phyloP scores from a whole-genome alignment of 495 filamentous ascomycete genomes.

The Aspergillus avenaceus region DNA sequence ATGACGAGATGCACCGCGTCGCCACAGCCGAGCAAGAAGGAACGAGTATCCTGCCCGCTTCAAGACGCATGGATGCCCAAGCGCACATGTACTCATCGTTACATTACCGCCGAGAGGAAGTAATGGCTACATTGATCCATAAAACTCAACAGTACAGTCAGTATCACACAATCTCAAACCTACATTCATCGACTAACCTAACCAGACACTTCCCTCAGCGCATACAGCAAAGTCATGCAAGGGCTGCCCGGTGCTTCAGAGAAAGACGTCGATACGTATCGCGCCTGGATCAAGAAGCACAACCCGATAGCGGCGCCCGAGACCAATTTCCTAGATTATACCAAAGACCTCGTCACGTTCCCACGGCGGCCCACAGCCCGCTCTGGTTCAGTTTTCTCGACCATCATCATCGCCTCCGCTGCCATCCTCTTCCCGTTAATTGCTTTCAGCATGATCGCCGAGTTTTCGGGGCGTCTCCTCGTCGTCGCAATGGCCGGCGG shows the following conservation, averaged over 20 bases:
- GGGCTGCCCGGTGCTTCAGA: slow-evolving; percentile 50
- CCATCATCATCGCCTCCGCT: slow-evolving; percentile 51
- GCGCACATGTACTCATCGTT: slow-evolving; percentile 64
- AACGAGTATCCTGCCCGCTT: slow-evolving; percentile 50
- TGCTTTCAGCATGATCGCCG: slow-evolving; percentile 49
- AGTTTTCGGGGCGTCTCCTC: slow-evolving; percentile 51
- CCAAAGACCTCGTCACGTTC: slow-evolving; percentile 62
- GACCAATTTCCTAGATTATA: slow-evolving; percentile 61
- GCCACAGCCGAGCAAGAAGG: slow-evolving; percentile 48
- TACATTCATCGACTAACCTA: background rate
- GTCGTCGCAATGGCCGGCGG: slow-evolving; percentile 42
- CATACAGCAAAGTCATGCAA: slow-evolving; percentile 59
- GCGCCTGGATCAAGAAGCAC: slow-evolving; percentile 57
- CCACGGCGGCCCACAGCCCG: slow-evolving; percentile 20
- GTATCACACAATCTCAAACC: slow-evolving; percentile 23
- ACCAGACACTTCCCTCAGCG: slow-evolving; percentile 66
- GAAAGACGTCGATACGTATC: slow-evolving; percentile 60
- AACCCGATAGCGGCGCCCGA: slow-evolving; percentile 63
- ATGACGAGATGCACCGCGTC: slow-evolving; percentile 62
- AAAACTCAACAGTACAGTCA: slow-evolving; percentile 85
- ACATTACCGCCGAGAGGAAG: slow-evolving; percentile 64
- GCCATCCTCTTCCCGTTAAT: slow-evolving; percentile 56
- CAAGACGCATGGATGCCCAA: slow-evolving; percentile 56
- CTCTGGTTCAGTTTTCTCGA: slow-evolving; percentile 30
- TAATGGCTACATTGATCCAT: slow-evolving; percentile 64